Conservation (phyloP, 106 monocot species). For the Narthecium ossifragum region DNA sequence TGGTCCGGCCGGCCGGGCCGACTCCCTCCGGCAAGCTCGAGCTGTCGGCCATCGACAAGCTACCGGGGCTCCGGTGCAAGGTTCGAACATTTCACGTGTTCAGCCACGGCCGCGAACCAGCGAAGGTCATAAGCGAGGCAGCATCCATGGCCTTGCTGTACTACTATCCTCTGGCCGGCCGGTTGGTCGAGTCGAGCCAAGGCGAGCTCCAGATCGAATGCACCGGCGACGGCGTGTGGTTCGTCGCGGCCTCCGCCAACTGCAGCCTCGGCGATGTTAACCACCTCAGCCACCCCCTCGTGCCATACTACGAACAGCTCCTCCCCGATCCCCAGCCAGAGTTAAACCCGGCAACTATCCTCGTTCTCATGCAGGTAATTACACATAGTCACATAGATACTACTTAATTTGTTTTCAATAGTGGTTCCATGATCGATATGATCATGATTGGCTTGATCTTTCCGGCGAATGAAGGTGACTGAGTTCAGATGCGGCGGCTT, state of each 20-base stretch:
- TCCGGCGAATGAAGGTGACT: constrained; percentile 25
- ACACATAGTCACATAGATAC: not conserved
- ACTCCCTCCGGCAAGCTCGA: constrained; percentile 3
- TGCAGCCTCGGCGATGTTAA: constrained; percentile 23
- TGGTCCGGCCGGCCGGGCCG: constrained; percentile 3
- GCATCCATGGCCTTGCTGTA: constrained; percentile 20
- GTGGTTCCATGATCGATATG: too few relatives aligned
- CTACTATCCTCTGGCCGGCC: constrained; percentile 38
- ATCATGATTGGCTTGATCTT: too few relatives aligned
- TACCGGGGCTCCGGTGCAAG: not conserved
- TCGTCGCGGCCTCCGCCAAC: constrained; percentile 19
- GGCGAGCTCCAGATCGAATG: constrained; percentile 27
- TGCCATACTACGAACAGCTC: constrained; percentile 19
- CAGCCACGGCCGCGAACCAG: constrained; percentile 13
- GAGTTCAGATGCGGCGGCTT: constrained; percentile 34
- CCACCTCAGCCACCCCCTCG: constrained; percentile 25
- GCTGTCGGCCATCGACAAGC: constrained; percentile 7
- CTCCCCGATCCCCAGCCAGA: constrained; percentile 18
- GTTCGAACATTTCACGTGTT: constrained; percentile 23
- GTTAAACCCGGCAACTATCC: not conserved
- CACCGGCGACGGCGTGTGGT: constrained; percentile 31
- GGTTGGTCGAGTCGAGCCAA: constrained; percentile 3
- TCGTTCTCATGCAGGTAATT: constrained; percentile 10
- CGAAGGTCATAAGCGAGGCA: constrained; percentile 18
- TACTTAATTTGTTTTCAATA: too few relatives aligned